Conservation (phyloP, 768 basidiomycete genomes). For the Leccinum variicolor region DNA sequence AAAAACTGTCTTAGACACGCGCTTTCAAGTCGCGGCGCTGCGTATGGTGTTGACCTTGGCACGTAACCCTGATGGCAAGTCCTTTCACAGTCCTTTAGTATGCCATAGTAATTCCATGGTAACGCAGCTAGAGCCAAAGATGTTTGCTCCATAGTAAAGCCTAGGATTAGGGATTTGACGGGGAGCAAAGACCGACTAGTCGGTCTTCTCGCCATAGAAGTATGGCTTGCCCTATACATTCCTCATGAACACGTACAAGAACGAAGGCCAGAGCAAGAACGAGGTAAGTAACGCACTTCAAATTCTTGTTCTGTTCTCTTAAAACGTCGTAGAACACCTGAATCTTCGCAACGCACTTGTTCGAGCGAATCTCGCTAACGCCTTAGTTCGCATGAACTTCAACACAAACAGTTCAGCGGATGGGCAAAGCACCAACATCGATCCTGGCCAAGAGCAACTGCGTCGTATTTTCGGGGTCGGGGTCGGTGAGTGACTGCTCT, state of each 20-base stretch:
- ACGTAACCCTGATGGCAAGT: slow-evolving; percentile 11
- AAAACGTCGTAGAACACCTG: slow-evolving; percentile 6
- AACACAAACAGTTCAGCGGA: background rate
- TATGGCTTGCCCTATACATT: slow-evolving; percentile 14
- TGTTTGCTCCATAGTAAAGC: slow-evolving; percentile 8
- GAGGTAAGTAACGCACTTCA: background rate
- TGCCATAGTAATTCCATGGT: too few species aligned
- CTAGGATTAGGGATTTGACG: slow-evolving; percentile 16
- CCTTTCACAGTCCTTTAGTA: background rate
- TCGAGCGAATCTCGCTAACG: slow-evolving; percentile 19
- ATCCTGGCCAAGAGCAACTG: slow-evolving; percentile 1
- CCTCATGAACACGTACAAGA: background rate
- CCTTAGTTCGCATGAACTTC: slow-evolving; percentile 8
- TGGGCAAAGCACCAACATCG: background rate
- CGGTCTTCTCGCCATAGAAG: slow-evolving; percentile 21
- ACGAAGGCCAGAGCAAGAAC: background rate
- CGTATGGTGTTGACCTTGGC: slow-evolving; percentile 15
- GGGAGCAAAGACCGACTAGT: slow-evolving; percentile 4
- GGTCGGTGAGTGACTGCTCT: slow-evolving; percentile 9
- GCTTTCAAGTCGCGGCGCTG: slow-evolving; percentile 15
- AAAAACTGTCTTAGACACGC: slow-evolving; percentile 4
- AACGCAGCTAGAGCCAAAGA: background rate
- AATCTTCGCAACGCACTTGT: slow-evolving; percentile 6
- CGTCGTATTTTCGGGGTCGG: slow-evolving; percentile 19
- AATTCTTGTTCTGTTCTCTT: background rate